Percentiles rank a stretch among this genome's conserved stretches.
Conservation (phyloP, 495 filamentous ascomycete genomes). For the Penicillium steckii region DNA sequence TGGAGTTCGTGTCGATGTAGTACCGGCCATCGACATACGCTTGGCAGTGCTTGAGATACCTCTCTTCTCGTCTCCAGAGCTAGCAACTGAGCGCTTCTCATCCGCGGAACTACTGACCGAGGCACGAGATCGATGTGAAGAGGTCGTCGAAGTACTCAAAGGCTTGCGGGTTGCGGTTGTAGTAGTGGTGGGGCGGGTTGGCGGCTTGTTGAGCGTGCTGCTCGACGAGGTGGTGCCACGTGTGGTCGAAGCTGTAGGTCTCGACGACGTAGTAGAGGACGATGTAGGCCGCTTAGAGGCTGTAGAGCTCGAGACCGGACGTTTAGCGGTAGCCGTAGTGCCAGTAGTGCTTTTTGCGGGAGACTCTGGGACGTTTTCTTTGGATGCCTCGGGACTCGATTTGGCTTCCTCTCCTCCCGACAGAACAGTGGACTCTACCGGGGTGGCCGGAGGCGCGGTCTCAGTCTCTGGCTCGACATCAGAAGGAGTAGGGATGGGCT, state of each 20-base stretch:
- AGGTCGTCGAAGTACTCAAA: constrained; percentile 37
- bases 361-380: constrained; percentile 35
- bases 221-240: constrained; percentile 30
- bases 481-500: constrained; percentile 29
- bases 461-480: constrained; percentile 34
- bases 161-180: constrained; percentile 38
- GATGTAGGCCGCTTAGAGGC: constrained; percentile 39
- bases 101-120: constrained; percentile 51
- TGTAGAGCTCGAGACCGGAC: constrained; percentile 31
- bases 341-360: constrained; percentile 29
- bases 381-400: constrained; percentile 42
- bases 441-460: constrained; percentile 38
- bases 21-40: constrained; percentile 47
- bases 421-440: constrained; percentile 35
- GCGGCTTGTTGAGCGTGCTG: constrained; percentile 43
- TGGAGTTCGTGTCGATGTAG: constrained; percentile 33
- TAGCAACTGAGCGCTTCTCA: constrained; percentile 45
- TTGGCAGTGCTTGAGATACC: constrained; percentile 46
- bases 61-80: constrained; percentile 47
- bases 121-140: constrained; percentile 44
- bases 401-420: constrained; percentile 42
- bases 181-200: constrained; percentile 42
- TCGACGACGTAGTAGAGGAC: constrained; percentile 29
- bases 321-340: constrained; percentile 27
- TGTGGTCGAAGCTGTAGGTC: constrained; percentile 24